Evolutionary conservation across 1,139 yeast species (phyloP).

Genomic region (Hanseniaspora uvarum): DNA sequence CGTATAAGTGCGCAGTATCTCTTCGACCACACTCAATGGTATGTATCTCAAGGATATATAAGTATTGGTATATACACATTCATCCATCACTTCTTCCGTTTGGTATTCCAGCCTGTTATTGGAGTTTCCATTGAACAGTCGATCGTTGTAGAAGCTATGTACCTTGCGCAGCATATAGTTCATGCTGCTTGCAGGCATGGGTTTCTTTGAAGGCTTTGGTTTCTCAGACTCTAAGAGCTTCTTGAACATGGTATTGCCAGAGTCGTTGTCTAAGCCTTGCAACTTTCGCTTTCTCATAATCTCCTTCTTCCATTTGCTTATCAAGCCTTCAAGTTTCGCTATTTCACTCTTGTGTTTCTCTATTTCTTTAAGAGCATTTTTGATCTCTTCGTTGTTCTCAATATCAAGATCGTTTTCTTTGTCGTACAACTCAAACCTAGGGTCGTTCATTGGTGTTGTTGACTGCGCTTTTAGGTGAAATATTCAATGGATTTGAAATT

Average conservation of each 20-base stretch:
- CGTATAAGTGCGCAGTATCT: constrained; percentile 39
- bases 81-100: constrained; percentile 29
- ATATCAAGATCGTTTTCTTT: constrained; percentile 1
- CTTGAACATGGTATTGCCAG: background rate
- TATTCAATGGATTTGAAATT: background rate
- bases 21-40: constrained; percentile 30
- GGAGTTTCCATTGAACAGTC: constrained; percentile 19
- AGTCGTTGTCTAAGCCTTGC: background rate
- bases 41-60: constrained; percentile 41
- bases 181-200: constrained; percentile 22
- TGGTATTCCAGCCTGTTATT: constrained; percentile 21
- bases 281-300: constrained; percentile 15
- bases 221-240: constrained; percentile 20
- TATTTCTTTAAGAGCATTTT: constrained; percentile 24
- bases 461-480: background rate
- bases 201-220: constrained; percentile 26
- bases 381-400: constrained; percentile 21
- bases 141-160: constrained; percentile 29
- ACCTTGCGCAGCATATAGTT: constrained; percentile 30
- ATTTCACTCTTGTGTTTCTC: constrained; percentile 27
- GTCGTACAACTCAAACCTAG: constrained; percentile 2
- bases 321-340: constrained; percentile 23
- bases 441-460: constrained; percentile 13
- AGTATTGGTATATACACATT: constrained; percentile 33
- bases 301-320: constrained; percentile 22